Percentiles rank a stretch among this genome's conserved stretches.
phyloP scores from a whole-genome alignment of 345 rosid genomes.

The Rhodamnia argentea region DNA sequence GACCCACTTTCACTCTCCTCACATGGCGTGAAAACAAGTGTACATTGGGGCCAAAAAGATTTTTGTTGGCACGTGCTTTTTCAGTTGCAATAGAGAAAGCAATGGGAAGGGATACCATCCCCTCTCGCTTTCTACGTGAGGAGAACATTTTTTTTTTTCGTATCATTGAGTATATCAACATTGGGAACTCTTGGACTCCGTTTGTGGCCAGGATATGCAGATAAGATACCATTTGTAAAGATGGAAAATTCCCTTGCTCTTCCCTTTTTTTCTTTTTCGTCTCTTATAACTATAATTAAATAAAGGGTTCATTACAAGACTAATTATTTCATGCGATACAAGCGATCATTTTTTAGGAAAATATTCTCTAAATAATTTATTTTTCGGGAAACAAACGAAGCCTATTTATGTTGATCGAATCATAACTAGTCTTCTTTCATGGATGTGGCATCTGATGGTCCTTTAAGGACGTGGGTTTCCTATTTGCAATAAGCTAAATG shows the following conservation, averaged over 20 bases:
- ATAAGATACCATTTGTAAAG: neutral
- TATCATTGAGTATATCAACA: neutral
- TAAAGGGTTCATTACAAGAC: too few species aligned
- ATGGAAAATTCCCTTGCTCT: neutral
- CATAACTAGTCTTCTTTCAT: neutral
- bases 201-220: neutral
- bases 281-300: neutral
- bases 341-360: too few species aligned
- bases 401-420: neutral
- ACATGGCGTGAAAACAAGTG: neutral
- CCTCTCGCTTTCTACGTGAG: neutral
- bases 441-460: neutral
- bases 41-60: neutral
- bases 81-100: neutral
- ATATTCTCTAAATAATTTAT: too few species aligned
- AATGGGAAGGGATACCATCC: neutral
- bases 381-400: too few species aligned
- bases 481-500: neutral
- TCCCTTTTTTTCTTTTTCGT: neutral
- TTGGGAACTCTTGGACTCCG: neutral
- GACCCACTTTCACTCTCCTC: neutral
- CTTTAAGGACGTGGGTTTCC: neutral
- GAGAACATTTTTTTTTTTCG: neutral
- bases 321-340: too few species aligned
- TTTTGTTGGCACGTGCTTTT: neutral